phyloP scores from a whole-genome alignment of 2,329 filamentous ascomycete species.

The Diaporthe vaccinii region DNA sequence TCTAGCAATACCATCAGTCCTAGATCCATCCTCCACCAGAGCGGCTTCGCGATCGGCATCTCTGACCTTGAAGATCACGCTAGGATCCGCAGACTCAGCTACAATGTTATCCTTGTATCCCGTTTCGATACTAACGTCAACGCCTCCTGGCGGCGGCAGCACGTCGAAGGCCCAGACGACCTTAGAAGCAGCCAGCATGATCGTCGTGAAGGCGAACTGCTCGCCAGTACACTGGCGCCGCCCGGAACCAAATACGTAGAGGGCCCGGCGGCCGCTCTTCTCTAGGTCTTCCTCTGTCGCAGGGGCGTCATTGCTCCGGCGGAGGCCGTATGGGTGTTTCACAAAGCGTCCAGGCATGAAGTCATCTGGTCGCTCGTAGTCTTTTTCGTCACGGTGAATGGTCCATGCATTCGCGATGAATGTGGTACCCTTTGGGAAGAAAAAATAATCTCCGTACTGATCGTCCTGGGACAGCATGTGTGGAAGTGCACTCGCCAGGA shows the following conservation, averaged over 20 bases:
- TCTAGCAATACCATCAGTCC: not conserved
- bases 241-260: slow-evolving; percentile 62
- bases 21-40: slow-evolving; percentile 38
- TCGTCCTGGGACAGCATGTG: slow-evolving; percentile 19
- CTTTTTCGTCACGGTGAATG: not conserved
- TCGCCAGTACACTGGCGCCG: slow-evolving; percentile 63
- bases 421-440: slow-evolving; percentile 20
- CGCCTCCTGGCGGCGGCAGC: slow-evolving; percentile 40
- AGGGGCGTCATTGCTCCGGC: not conserved
- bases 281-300: not conserved
- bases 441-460: not conserved
- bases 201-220: slow-evolving; percentile 61
- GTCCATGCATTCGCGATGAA: slow-evolving; percentile 25
- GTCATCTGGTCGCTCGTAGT: not conserved
- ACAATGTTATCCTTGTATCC: slow-evolving; percentile 45
- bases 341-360: slow-evolving; percentile 22
- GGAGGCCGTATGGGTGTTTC: slow-evolving; percentile 3
- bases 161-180: slow-evolving; percentile 64
- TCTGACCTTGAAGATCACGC: slow-evolving; percentile 43
- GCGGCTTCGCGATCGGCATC: slow-evolving; percentile 39
- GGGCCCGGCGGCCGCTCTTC: slow-evolving; percentile 39
- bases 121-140: slow-evolving; percentile 46
- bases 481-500: slow-evolving; percentile 8
- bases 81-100: slow-evolving; percentile 42
- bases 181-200: slow-evolving; percentile 56